Evolutionary conservation across 108 stramenopile species (phyloP).

Genomic region (Chaetoceros muelleri): DNA sequence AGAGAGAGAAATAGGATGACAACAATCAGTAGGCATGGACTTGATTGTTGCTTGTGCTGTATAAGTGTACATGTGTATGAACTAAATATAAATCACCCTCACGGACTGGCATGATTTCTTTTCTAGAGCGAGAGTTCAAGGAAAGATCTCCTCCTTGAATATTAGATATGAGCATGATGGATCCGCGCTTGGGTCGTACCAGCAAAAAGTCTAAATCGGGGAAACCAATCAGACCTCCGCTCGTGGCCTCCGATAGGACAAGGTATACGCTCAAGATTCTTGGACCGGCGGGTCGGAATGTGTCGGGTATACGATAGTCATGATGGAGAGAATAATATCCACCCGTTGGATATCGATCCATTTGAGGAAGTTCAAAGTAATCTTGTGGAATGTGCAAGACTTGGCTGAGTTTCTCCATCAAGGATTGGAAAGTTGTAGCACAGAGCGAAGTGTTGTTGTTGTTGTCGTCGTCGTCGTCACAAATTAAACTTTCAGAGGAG

Average conservation of each 20-base stretch:
- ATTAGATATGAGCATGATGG: slow-evolving; percentile 22
- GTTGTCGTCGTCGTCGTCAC: slow-evolving; percentile 13
- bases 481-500: neutral
- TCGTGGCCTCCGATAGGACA: slow-evolving; percentile 18
- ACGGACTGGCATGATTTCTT: neutral
- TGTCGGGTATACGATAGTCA: slow-evolving; percentile 22
- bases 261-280: slow-evolving; percentile 27
- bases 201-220: slow-evolving; percentile 32
- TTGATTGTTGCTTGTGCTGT: neutral
- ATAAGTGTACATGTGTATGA: neutral
- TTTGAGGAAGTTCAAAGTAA: slow-evolving; percentile 25
- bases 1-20: too few relatives aligned
- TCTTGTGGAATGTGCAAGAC: slow-evolving; percentile 7
- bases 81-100: neutral
- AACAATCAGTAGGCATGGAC: too few relatives aligned
- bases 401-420: too few relatives aligned
- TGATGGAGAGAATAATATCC: slow-evolving; percentile 3
- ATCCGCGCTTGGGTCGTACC: slow-evolving; percentile 21
- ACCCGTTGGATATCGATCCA: slow-evolving; percentile 6
- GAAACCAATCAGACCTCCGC: slow-evolving; percentile 31
- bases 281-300: slow-evolving; percentile 33
- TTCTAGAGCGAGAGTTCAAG: neutral
- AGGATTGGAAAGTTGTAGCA: too few relatives aligned
- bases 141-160: neutral
- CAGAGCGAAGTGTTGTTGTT: too few relatives aligned